A percentile compares a stretch with the other conserved stretches of the same genome.
Conservation (phyloP, 176 grass and related monocot genomes). For the Poa annua region DNA sequence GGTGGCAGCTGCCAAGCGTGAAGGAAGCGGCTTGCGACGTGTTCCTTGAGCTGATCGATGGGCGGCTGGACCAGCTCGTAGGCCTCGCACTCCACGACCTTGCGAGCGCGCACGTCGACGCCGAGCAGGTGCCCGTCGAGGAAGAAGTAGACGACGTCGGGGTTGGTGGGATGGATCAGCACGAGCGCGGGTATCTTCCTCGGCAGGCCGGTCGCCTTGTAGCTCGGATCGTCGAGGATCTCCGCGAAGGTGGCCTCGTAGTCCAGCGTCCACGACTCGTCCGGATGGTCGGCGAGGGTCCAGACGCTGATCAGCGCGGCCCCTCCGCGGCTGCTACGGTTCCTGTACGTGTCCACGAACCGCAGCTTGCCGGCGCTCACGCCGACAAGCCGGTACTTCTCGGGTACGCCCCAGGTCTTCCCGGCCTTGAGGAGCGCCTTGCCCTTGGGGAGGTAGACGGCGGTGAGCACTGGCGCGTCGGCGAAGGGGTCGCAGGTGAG, state of each 20-base stretch:
- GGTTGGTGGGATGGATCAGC: neutral
- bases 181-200: neutral
- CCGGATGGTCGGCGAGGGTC: neutral
- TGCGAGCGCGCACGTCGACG: neutral
- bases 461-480: neutral
- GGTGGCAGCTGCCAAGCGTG: neutral
- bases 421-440: neutral
- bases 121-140: neutral
- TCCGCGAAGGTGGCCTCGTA: neutral
- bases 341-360: neutral
- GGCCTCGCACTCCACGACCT: neutral
- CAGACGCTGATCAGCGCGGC: neutral
- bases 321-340: neutral
- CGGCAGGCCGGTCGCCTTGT: neutral
- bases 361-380: neutral
- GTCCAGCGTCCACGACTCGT: neutral
- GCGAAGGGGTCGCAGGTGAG: neutral
- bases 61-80: neutral
- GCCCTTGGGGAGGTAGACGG: neutral
- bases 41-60: neutral
- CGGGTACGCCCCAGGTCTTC: neutral
- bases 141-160: constrained; percentile 6
- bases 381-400: neutral
- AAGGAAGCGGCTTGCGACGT: neutral
- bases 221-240: neutral